These are phyloP conservation scores for Delonix regia DNA, from an alignment of 306 rosid species.

Conservation along the genomic window DNA sequence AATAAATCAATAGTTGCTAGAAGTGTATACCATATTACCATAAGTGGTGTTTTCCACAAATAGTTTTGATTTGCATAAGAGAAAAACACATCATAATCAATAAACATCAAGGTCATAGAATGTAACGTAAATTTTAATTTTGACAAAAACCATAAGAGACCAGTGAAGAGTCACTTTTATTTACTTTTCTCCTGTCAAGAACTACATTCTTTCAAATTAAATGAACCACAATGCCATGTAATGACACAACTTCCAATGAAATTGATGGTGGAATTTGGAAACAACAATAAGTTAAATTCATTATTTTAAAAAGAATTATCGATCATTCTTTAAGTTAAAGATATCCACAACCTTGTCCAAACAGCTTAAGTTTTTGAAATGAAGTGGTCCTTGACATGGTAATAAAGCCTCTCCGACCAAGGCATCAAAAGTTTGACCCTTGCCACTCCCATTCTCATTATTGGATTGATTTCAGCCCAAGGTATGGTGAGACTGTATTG, in stretches of 20 bases:
- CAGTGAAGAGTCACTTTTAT: neutral
- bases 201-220: neutral
- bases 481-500: neutral
- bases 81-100: neutral
- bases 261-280: neutral
- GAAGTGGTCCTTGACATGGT: neutral
- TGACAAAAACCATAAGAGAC: neutral
- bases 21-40: neutral
- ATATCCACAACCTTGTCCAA: neutral
- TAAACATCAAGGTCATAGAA: neutral
- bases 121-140: neutral
- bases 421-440: neutral
- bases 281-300: neutral
- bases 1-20: neutral
- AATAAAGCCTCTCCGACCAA: neutral
- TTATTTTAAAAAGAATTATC: neutral
- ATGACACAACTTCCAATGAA: neutral
- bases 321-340: neutral
- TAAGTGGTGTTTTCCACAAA: neutral
- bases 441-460: neutral
- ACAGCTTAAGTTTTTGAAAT: neutral
- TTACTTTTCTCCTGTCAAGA: slow-evolving; percentile 11
- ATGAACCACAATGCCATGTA: neutral
- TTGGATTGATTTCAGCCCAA: neutral
- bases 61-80: neutral